These are phyloP conservation scores for Trichomonascaceae sp. DNA, from an alignment of 1,139 yeast genomes.

Conservation along the genomic window DNA sequence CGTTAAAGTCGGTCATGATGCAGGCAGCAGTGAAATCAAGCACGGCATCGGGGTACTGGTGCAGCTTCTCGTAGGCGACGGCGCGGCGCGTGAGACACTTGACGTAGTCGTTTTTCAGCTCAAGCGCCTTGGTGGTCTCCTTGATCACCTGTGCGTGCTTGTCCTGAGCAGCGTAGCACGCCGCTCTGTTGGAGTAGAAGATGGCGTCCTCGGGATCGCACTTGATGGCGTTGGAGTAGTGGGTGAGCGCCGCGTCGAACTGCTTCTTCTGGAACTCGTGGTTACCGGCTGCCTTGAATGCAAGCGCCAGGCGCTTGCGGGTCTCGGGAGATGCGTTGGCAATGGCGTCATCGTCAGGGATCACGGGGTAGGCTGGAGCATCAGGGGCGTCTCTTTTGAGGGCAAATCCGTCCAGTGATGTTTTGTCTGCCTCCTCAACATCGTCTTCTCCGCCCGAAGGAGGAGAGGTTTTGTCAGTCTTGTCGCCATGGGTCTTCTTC, in stretches of 20 bases:
- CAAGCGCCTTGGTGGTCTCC: slow-evolving; percentile 77
- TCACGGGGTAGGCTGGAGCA: slow-evolving; percentile 21
- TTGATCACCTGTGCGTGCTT: slow-evolving; percentile 73
- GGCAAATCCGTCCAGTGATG: slow-evolving; percentile 15
- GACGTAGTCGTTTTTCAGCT: slow-evolving; percentile 75
- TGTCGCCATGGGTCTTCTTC: slow-evolving; percentile 15
- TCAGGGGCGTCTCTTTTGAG: slow-evolving; percentile 15
- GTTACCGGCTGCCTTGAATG: slow-evolving; percentile 86
- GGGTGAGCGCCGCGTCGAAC: slow-evolving; percentile 59
- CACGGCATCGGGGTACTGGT: slow-evolving; percentile 71
- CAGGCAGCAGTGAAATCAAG: slow-evolving; percentile 72
- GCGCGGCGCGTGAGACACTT: slow-evolving; percentile 67
- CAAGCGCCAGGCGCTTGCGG: slow-evolving; percentile 56
- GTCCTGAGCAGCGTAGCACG: slow-evolving; percentile 77
- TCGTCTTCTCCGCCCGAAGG: slow-evolving; percentile 4
- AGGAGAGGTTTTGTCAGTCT: slow-evolving; percentile 4
- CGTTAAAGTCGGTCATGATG: slow-evolving; percentile 40
- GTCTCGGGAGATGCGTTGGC: slow-evolving; percentile 37
- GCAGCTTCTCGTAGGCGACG: slow-evolving; percentile 74
- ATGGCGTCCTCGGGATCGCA: slow-evolving; percentile 66
- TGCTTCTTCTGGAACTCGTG: slow-evolving; percentile 58
- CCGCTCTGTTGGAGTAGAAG: slow-evolving; percentile 87
- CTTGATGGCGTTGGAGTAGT: slow-evolving; percentile 64
- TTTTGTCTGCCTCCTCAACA: too few relatives aligned
- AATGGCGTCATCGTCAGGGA: slow-evolving; percentile 30